Conservation (phyloP, 1,139 yeast species). For the Waltiozyma sp. region DNA sequence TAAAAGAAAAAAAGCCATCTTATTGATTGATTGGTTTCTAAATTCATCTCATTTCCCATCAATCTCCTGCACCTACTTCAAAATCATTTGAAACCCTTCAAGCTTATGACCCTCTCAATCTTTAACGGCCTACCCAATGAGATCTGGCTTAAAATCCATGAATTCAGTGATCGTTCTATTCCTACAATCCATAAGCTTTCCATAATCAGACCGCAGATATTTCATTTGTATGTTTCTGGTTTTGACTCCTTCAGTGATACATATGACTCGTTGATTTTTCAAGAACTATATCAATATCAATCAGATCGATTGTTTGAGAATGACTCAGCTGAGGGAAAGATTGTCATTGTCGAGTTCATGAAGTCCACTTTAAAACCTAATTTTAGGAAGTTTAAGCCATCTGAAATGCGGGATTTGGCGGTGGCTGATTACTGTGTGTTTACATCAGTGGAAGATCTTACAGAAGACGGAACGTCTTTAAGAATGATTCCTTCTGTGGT, state of each 20-base stretch:
- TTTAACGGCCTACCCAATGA: neutral
- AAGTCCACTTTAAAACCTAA: neutral
- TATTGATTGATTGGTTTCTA: no score
- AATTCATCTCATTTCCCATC: no score
- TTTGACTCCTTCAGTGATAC: neutral
- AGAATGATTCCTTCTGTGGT: neutral
- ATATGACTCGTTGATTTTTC: neutral
- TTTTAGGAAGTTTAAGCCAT: neutral
- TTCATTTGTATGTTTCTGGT: neutral
- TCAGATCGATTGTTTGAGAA: neutral
- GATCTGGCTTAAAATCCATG: neutral
- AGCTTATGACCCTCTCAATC: neutral
- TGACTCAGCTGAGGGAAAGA: neutral
- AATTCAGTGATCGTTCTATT: neutral
- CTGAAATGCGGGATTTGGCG: neutral
- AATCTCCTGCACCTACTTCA: no score
- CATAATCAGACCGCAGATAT: neutral
- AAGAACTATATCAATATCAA: neutral
- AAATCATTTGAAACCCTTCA: no score
- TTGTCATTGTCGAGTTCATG: neutral
- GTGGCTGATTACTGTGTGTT: neutral
- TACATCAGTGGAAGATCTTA: neutral
- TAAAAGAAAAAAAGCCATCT: no score
- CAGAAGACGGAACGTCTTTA: neutral
- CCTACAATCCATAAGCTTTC: neutral